A percentile compares a stretch with the other conserved stretches of the same genome.
These are phyloP conservation scores for Globisporangium sylvaticum DNA, from an alignment of 352 stramenopile genomes.

Conservation along the genomic window DNA sequence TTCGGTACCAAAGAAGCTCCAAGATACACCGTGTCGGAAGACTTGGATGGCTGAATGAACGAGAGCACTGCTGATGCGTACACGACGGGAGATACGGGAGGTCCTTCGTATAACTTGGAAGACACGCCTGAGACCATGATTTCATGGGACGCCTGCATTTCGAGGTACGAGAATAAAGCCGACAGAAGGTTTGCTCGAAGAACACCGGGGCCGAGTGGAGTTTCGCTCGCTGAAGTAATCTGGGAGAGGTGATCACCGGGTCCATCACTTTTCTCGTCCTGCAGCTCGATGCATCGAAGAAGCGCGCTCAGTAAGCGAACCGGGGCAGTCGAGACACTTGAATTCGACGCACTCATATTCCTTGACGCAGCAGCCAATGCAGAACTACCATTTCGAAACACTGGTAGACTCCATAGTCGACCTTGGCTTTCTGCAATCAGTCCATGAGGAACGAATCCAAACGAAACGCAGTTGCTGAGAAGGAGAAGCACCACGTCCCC, in stretches of 20 bases:
- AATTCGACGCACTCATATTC: neutral
- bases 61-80: conserved; percentile 35
- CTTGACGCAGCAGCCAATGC: conserved; percentile 8
- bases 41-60: conserved; percentile 26
- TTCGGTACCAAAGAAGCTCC: conserved; percentile 25
- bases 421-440: conserved; percentile 27
- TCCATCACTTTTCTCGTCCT: conserved; percentile 1
- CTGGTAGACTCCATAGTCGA: conserved; percentile 42
- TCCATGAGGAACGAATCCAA: conserved; percentile 31
- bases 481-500: conserved; percentile 50
- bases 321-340: conserved; percentile 8
- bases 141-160: conserved; percentile 11
- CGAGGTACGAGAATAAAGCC: conserved; percentile 11
- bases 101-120: conserved; percentile 5
- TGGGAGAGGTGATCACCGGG: neutral
- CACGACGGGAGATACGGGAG: conserved; percentile 27
- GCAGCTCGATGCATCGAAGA: conserved; percentile 17
- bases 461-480: conserved; percentile 42
- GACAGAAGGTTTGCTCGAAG: conserved; percentile 13
- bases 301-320: conserved; percentile 17
- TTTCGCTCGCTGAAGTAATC: neutral
- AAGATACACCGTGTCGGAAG: neutral
- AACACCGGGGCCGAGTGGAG: neutral
- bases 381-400: conserved; percentile 22
- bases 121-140: neutral